phyloP scores from a whole-genome alignment of 345 rosid species.

The Dipteronia sinensis region DNA sequence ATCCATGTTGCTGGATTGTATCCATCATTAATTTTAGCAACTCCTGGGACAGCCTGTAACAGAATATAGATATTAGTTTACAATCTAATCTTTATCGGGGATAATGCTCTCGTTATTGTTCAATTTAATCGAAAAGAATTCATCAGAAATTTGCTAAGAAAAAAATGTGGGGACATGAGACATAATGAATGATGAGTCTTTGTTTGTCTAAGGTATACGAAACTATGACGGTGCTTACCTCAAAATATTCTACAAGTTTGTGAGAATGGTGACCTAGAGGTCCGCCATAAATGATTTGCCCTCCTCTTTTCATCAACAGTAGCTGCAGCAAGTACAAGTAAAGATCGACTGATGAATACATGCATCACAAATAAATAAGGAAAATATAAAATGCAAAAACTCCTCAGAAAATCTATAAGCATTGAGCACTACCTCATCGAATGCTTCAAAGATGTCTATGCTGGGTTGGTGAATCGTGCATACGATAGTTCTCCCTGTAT shows the following conservation, averaged over 20 bases:
- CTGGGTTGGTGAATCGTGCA: conserved; percentile 98
- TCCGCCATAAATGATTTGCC: conserved; percentile 88
- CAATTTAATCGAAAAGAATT: not conserved
- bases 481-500: conserved; percentile 92
- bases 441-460: conserved; percentile 89
- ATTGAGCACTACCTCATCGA: conserved; percentile 77
- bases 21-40: conserved; percentile 68
- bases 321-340: conserved; percentile 47
- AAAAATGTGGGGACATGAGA: not conserved
- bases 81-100: not conserved
- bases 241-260: conserved; percentile 81
- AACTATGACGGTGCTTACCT: conserved; percentile 39
- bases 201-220: no score
- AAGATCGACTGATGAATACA: not conserved
- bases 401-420: not conserved
- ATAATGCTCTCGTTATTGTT: no score
- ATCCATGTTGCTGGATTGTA: conserved; percentile 96
- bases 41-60: conserved; percentile 68
- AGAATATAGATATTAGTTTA: conserved; percentile 4
- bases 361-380: not conserved
- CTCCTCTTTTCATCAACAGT: conserved; percentile 88
- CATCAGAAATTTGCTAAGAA: not conserved
- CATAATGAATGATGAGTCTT: not conserved
- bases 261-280: conserved; percentile 72
- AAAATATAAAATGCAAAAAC: not conserved